Conservation (phyloP, 805 yeast genomes). For the Candida suzukii region DNA sequence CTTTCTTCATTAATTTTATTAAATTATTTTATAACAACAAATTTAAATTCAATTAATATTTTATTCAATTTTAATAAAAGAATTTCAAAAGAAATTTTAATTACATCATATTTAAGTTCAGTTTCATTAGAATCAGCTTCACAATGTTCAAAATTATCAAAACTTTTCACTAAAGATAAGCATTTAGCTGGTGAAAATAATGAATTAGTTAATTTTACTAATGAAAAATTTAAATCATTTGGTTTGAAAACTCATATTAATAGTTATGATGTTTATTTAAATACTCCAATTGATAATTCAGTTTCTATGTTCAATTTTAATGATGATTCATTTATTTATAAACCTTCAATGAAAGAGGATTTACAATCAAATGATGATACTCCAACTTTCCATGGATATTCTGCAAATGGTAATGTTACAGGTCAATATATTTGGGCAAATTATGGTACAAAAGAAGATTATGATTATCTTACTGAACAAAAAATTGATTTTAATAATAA, state of each 20-base stretch:
- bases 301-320: constrained; percentile 28
- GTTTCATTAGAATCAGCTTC: neutral
- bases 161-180: constrained; percentile 42
- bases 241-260: constrained; percentile 50
- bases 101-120: neutral
- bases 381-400: constrained; percentile 73
- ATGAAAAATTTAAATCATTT: constrained; percentile 46
- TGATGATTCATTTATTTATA: constrained; percentile 27
- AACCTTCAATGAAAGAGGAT: constrained; percentile 51
- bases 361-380: constrained; percentile 35
- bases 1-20: too few species aligned
- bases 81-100: neutral
- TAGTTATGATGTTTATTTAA: constrained; percentile 53
- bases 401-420: constrained; percentile 70
- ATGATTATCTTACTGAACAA: constrained; percentile 33
- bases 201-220: constrained; percentile 51
- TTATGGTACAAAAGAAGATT: constrained; percentile 61
- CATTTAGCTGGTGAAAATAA: constrained; percentile 53
- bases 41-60: too few species aligned
- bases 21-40: too few species aligned
- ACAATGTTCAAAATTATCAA: constrained; percentile 35
- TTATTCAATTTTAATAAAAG: too few species aligned
- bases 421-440: constrained; percentile 60
- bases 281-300: constrained; percentile 52
- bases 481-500: constrained; percentile 49